Evolutionary conservation across 2,329 filamentous ascomycete species (phyloP), one percentile per base, ranked within the genome.

Genomic region (Chrysosporium queenslandicum): DNA sequence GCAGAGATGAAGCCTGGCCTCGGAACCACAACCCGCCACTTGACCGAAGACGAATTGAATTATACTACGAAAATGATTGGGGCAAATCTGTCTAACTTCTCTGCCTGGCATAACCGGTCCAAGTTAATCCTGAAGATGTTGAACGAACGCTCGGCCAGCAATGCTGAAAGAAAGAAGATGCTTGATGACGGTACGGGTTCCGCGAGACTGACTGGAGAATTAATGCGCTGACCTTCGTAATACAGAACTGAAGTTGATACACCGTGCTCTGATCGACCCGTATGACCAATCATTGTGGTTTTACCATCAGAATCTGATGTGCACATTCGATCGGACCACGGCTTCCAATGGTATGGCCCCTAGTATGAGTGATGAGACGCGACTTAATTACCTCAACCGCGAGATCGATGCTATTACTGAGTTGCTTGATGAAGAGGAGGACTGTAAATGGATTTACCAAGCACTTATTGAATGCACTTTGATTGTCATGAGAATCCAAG

Each of bases 231-330:
- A 56, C 27, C 11, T 25, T 9, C 18, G 9, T n/a, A 34, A 8
- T 46, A 16, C 53, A 78, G 92, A 98, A 70, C 75, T 97, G 47
- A 75, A 79, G 23, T 72, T 87, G 40, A 83, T 95, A 23, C 82
- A 85, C 52, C 79, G 83, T 53, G 90, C 86, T 0, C 75, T 97
- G 46, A 92, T 89, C 34, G 90, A 94, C 53, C 89, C 91, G 0
- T 89, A 94, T 60, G 91, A 97, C 64, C 91, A 97, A 65, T 95
- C 89, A 16, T 76, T 96, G 4, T 98, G 92, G 90, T 95, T 94
- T 68, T 97, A 98, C 64, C 89, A 97, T 66, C 86, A 92, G 60
- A 94, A 85, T 63, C 73, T 96, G 53, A 81, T 96, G 71, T 78
- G 82, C 55, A 85, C 83, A 63, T 73, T 86, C 60, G 72, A 77